phyloP scores from a whole-genome alignment of 2,329 filamentous ascomycete genomes.

The Dactylonectria macrodidyma region DNA sequence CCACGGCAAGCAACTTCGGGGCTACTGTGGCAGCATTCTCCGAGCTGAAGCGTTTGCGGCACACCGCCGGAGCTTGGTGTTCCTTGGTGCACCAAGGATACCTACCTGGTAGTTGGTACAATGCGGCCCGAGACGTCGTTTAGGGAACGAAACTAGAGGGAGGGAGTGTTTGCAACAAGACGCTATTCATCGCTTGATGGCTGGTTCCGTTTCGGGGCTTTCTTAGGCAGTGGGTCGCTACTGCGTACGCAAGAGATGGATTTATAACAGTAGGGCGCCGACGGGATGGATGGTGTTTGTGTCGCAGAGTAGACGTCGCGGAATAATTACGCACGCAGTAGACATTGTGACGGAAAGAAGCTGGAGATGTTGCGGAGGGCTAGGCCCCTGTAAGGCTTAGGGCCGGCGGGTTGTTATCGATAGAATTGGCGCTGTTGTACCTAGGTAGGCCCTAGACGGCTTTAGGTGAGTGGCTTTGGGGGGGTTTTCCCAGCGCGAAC shows the following conservation, averaged over 20 bases:
- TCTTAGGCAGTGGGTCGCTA: conserved; percentile 6
- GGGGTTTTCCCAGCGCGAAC: no score
- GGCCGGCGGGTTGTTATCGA: conserved; percentile 24
- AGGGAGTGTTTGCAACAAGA: conserved; percentile 45
- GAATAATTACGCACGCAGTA: neutral
- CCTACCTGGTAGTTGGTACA: neutral
- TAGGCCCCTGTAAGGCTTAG: conserved; percentile 19
- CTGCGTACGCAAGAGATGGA: neutral
- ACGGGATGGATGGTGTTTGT: neutral
- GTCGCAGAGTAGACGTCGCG: neutral
- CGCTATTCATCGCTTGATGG: conserved; percentile 8
- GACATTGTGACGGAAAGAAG: neutral
- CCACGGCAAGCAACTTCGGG: neutral
- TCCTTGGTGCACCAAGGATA: conserved; percentile 30
- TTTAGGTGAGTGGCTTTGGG: neutral
- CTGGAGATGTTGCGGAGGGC: conserved; percentile 6
- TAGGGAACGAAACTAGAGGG: conserved; percentile 5
- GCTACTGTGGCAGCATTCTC: conserved; percentile 28
- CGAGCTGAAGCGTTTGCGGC: conserved; percentile 36
- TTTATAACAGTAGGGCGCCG: neutral
- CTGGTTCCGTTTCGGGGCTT: conserved; percentile 16
- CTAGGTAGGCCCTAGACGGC: neutral
- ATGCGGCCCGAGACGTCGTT: conserved; percentile 14
- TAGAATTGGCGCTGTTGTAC: conserved; percentile 14
- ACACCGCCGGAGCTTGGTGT: conserved; percentile 44